Conservation (phyloP, 768 basidiomycete genomes). For the Pholiota molesta region DNA sequence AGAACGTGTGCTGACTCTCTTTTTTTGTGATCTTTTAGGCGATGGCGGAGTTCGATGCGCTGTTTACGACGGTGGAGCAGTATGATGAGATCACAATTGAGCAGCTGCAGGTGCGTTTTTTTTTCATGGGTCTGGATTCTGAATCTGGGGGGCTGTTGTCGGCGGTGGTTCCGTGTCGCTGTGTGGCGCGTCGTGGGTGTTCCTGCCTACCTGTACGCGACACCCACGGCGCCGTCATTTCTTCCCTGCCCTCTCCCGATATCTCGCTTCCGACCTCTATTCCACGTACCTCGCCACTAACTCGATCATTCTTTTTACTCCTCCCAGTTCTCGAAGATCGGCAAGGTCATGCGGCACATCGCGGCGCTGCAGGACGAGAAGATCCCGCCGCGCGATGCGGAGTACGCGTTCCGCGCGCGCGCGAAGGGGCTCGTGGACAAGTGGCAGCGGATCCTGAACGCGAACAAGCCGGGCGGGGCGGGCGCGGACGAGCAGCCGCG, state of each 20-base stretch:
- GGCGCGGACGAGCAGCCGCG: no score
- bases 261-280: no score
- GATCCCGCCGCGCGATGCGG: conserved; percentile 67
- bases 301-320: no score
- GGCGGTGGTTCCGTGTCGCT: no score
- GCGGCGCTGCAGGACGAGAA: conserved; percentile 52
- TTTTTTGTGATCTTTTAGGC: conserved; percentile 54
- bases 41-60: conserved; percentile 70
- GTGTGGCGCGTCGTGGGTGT: no score
- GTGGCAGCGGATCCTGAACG: conserved; percentile 62
- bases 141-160: no score
- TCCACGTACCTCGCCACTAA: no score
- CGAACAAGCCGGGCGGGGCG: conserved; percentile 31
- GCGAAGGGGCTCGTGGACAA: conserved; percentile 70
- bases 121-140: no score
- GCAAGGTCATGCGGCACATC: conserved; percentile 90
- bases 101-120: conserved; percentile 65
- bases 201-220: no score
- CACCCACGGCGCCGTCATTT: no score
- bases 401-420: conserved; percentile 70
- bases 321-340: conserved; percentile 75
- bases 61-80: conserved; percentile 77
- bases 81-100: conserved; percentile 79
- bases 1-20: not conserved
- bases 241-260: no score